phyloP scores from a whole-genome alignment of 495 filamentous ascomycete species.

The Bryoglossum gracile region DNA sequence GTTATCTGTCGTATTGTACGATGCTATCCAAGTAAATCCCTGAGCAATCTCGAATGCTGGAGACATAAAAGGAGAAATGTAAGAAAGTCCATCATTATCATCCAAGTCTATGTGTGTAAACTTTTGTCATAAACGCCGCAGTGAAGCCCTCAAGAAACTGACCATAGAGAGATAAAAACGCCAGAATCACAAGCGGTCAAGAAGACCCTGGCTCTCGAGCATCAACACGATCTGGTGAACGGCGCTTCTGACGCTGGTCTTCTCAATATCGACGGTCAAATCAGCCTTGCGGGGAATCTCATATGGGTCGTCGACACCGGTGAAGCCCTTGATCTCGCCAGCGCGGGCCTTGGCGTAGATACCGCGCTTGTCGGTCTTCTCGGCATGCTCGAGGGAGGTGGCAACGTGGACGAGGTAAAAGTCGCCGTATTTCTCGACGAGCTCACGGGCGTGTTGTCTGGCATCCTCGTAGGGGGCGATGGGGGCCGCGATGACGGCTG shows the following conservation, averaged over 20 bases:
- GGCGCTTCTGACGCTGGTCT: constrained; percentile 80
- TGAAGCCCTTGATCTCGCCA: constrained; percentile 97
- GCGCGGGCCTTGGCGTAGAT: constrained; percentile 78
- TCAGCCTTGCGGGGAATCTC: constrained; percentile 77
- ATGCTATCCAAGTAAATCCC: too few species aligned
- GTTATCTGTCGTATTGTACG: too few species aligned
- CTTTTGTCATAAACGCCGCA: too few species aligned
- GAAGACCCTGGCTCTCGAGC: constrained; percentile 81
- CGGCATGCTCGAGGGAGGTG: constrained; percentile 83
- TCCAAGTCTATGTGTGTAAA: too few species aligned
- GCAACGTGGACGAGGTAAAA: constrained; percentile 96
- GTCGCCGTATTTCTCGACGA: constrained; percentile 77
- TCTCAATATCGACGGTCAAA: constrained; percentile 76
- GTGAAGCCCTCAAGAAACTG: too few species aligned
- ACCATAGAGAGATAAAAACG: too few species aligned
- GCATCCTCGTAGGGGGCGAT: constrained; percentile 87
- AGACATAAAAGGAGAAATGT: too few species aligned
- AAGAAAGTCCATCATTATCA: too few species aligned
- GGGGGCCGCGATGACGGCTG: constrained; percentile 94
- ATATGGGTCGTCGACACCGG: constrained; percentile 96
- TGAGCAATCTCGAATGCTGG: too few species aligned
- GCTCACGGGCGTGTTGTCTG: constrained; percentile 66
- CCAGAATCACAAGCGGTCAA: constrained; percentile 44
- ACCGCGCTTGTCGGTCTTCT: constrained; percentile 90
- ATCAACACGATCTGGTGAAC: constrained; percentile 96